These are phyloP conservation scores for Coemansia sp. DNA, from an alignment of 192 early-diverging fungal species.

Conservation along the genomic window DNA sequence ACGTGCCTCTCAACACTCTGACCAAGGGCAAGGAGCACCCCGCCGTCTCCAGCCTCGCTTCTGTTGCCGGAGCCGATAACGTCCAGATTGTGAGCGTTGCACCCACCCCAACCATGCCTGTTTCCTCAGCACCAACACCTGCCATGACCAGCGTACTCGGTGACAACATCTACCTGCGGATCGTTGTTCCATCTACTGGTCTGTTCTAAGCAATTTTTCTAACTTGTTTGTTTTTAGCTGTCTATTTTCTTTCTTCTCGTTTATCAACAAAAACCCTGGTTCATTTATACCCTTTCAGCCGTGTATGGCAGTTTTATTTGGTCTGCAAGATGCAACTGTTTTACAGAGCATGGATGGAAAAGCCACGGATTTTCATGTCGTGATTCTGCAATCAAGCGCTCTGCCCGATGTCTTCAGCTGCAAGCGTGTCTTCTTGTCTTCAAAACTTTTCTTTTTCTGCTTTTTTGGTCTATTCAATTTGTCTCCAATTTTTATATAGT, in stretches of 20 bases:
- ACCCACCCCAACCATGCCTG: conserved; percentile 23
- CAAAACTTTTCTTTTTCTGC: background rate
- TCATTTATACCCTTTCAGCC: no score
- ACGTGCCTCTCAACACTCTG: conserved; percentile 30
- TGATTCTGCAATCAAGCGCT: background rate
- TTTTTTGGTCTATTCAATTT: no score
- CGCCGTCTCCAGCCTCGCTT: conserved; percentile 25
- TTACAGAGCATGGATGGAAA: background rate
- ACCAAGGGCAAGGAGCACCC: conserved; percentile 26
- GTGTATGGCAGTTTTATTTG: no score
- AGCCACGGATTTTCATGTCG: background rate
- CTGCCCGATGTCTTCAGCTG: no score
- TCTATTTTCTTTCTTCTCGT: background rate
- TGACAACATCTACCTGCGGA: conserved; percentile 31
- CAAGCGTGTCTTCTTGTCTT: background rate
- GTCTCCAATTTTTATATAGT: background rate
- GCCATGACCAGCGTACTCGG: conserved; percentile 12
- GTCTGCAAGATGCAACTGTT: background rate
- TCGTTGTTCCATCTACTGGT: conserved; percentile 24
- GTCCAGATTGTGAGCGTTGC: conserved; percentile 32
- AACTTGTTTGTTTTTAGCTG: background rate
- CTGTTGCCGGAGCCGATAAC: conserved; percentile 18
- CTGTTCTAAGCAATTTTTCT: conserved; percentile 6
- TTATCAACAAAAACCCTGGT: background rate
- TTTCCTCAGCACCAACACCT: conserved; percentile 36